Evolutionary conservation across 495 filamentous ascomycete genomes (phyloP), one percentile per base, ranked within the genome.

Genomic region (Penicillium turbatum): DNA sequence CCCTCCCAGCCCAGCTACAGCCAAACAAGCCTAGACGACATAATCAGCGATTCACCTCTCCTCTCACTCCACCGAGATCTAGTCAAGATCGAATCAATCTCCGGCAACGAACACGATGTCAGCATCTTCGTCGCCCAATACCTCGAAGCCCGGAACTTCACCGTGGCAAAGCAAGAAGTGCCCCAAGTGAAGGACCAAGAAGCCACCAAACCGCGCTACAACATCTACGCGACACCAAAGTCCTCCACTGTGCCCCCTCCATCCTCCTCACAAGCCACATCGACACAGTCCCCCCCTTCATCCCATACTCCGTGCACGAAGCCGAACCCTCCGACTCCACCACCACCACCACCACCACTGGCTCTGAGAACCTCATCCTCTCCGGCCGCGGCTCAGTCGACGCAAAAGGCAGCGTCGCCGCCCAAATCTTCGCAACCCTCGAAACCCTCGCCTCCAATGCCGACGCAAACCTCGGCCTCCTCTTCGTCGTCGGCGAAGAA

Each of bases 401-500:
- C 65, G 92, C 88, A 53, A 98, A 98, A 67, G 91, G 75, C 34
- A 87, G 84, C 70, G 85, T 98, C 9, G 92, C 93, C 4, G 78
- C 89, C 5, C 87, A 90, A 61, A 78, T 91, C 54, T 80, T 74
- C 42, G 89, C 89, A 5, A 69, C 86, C 2, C 71, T 82, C 51
- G 77, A 85, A 44, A 78, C 89, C 17, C 69, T 92, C 13, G 54
- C 65, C 0, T 42, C 68, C 0, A 57, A 71, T 21, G 68, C 76
- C 6, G 56, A 67, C 31, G 56, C 70, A 7, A 72, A 73, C 35
- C 66, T 95, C 3, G 85, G 83, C 38, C 79, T 97, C 7, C 81
- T 97, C 24, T 97, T 86, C 72, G 92, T 97, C 8, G 89, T 96
- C 3, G 90, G 88, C 48, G 92, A 97, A 64, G 92, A 97, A 65